Base-by-base conservation (phyloP, 2,329 filamentous ascomycete genomes). In the Aspergillus phoenicis region DNA sequence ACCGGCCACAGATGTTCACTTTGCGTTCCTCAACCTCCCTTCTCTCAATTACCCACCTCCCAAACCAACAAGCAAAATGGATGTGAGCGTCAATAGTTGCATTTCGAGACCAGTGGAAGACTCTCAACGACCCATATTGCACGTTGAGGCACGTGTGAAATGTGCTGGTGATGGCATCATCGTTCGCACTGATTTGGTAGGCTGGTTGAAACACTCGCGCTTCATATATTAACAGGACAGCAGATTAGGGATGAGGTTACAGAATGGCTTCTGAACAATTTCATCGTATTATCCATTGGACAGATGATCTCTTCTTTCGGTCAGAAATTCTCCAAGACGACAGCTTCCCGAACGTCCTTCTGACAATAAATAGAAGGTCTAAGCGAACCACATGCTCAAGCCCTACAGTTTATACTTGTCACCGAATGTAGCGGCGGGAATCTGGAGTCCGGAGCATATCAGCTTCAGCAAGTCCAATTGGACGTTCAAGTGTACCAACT, bases 401-500 rank as follows among this genome's bases (percentile, higher is more conserved):
- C 59, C 30, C 71, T 80, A n/a, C 72, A 75, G 8, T 67, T 68
- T 0, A 69, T 79, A 30, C 70, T 71, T 6, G 71, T 80, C 30
- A 74, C 73, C 11, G 79, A 80, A 59, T 81, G 74, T 59, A 75
- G 72, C 11, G 75, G 75, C 11, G 62, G 62, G 13, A 49, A 66
- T 30, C 33, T 61, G 1, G 68, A 68, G 20, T 70, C 70, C 17
- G 70, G 68, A 17, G 63, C 68, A 49, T 67, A 76, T 63, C 64
- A 61, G 10, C 56, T 79, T 8, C 59, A 70, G 15, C 66, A 77
- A 2, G 71, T 78, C 5, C 63, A 76, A 11, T 70, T 81, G 5
- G 79, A 81, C 56, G 70, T 81, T 2, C 78, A 81, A 56, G 74
- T 75, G 2, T 82, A 80, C 64, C 68, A 72, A 43, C 74, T 81